Base-by-base conservation (phyloP, 2,329 filamentous ascomycete species). In the Dendrostoma leiphaemia region DNA sequence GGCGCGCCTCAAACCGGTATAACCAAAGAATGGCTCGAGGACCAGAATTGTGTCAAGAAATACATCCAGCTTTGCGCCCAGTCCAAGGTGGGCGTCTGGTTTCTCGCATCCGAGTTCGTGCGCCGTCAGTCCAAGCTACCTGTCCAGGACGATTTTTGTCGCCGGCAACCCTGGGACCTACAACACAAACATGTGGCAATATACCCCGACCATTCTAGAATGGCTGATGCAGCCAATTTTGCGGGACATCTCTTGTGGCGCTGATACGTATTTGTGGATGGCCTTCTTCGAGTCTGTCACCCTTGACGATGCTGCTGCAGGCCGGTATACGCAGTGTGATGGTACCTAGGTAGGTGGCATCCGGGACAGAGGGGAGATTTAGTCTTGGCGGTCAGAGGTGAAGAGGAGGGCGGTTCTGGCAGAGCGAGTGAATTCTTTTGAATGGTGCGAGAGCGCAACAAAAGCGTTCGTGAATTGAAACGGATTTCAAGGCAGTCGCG, bases 291-390 rank as follows among this genome's bases (percentile, higher is more conserved):
- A 60, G 3, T 48, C 53, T 9, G 59, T 62, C 7, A 62, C 61
- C 4, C 35, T 59, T 13, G 50, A 61, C 6, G 60, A 57, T 19
- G 58, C 56, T 6, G 17, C 56, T 12, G 56, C 59, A 3, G 62
- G 61, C 3, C 54, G 58, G 0, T 63, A 63, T 29, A 61, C 59
- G 3, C 63, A 60, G 21, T 63, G 59, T 38, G 48, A 62, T 37
- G n/a, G n/a, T n/a, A n/a, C n/a, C n/a, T n/a, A n/a, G 61, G 61
- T 1, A 61, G 61, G 43, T 63, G 61, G 62, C 61, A 63, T 45
- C 59, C 59, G 2, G 61, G 57, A 3, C 62, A 63, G 53, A 55
- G 62, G 31, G 53, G 40, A 15, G 61, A 64, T 43, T 37, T 63
- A 19, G 13, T 63, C 19, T 23, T 51, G 19, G 58, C 59, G 3